These are phyloP conservation scores for Pelargonium myrrhifolium DNA, from an alignment of 441 rosid genomes.

Conservation along the genomic window DNA sequence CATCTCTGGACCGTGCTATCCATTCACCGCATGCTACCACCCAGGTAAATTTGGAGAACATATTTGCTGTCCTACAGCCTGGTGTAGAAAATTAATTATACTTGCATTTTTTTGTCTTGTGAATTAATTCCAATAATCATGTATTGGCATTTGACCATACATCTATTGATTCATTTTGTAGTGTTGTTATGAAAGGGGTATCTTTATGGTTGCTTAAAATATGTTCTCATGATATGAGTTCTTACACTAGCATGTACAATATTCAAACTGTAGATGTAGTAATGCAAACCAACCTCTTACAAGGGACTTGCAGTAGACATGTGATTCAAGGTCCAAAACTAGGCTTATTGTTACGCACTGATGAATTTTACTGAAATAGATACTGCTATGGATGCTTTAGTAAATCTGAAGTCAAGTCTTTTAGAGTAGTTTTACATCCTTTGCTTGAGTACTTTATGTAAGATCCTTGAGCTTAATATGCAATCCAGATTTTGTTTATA, in stretches of 20 bases:
- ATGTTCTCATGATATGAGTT: not conserved
- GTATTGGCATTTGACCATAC: not conserved
- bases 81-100: not conserved
- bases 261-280: not conserved
- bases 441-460: not conserved
- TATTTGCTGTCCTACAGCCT: not conserved
- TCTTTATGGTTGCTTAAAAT: not conserved
- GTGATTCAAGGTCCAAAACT: not conserved
- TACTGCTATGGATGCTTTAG: not conserved
- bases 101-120: not conserved
- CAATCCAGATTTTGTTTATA: not conserved
- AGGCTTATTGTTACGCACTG: not conserved
- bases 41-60: constrained; percentile 49
- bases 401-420: not conserved
- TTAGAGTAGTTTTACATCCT: not conserved
- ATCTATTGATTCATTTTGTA: not conserved
- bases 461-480: not conserved
- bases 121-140: not conserved
- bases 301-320: not conserved
- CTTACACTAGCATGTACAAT: not conserved
- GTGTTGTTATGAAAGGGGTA: not conserved
- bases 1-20: constrained; percentile 88
- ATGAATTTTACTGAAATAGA: not conserved
- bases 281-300: not conserved
- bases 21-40: constrained; percentile 96